Percentiles rank a stretch among this genome's conserved stretches.
Conservation (phyloP, 1,284 basidiomycete species). For the Malassezia restricta region DNA sequence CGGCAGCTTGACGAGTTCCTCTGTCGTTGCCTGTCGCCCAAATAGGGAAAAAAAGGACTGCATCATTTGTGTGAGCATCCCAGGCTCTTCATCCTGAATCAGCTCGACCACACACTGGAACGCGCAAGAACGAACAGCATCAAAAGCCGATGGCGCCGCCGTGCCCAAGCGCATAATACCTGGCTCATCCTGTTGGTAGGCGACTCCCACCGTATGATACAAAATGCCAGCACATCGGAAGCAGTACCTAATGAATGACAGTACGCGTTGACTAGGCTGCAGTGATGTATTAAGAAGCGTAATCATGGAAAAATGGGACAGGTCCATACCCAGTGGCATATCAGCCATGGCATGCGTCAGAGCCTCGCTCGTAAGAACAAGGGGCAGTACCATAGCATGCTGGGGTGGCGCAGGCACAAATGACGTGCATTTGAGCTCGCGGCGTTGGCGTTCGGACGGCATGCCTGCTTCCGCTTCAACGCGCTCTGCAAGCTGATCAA, state of each 20-base stretch:
- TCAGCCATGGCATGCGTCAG: neutral
- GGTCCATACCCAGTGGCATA: neutral
- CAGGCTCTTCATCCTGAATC: conserved; percentile 3
- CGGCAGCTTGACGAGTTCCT: conserved; percentile 7
- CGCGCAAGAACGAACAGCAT: neutral
- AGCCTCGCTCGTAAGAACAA: conserved; percentile 19
- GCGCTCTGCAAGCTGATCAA: conserved; percentile 37
- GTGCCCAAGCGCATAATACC: neutral
- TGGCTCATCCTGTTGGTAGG: neutral
- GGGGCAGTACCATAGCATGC: conserved; percentile 48
- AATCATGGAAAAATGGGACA: neutral
- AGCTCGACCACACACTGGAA: conserved; percentile 15
- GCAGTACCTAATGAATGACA: conserved; percentile 47
- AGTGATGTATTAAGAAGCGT: conserved; percentile 32
- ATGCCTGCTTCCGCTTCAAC: conserved; percentile 1
- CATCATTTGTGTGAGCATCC: neutral
- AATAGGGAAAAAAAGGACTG: conserved; percentile 8
- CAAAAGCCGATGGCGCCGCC: neutral
- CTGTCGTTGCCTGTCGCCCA: neutral
- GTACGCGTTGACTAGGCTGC: conserved; percentile 27
- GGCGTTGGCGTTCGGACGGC: conserved; percentile 7
- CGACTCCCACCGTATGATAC: conserved; percentile 46
- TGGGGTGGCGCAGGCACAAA: conserved; percentile 48
- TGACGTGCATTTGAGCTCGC: conserved; percentile 50
- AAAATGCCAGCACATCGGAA: conserved; percentile 51